Conservation (phyloP, 2,329 filamentous ascomycete species). For the Aspergillus felis region DNA sequence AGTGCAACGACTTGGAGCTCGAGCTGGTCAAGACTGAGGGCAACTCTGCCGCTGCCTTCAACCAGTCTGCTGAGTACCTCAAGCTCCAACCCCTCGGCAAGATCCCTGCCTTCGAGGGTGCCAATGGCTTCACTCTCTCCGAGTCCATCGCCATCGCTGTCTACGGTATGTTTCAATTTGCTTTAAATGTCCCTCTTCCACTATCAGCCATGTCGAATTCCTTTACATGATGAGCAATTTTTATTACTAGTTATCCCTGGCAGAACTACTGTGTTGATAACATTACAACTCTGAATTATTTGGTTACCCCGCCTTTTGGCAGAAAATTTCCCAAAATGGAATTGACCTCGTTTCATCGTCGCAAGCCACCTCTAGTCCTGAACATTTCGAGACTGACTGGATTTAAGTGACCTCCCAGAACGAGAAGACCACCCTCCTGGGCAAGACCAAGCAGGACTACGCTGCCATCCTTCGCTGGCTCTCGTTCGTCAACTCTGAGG, state of each 20-base stretch:
- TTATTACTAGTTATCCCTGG: slow-evolving; percentile 95
- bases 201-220: slow-evolving; percentile 7
- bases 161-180: slow-evolving; percentile 71
- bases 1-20: slow-evolving; percentile 93
- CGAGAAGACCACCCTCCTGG: slow-evolving; percentile 98
- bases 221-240: slow-evolving; percentile 68
- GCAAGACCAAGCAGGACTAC: slow-evolving; percentile 99
- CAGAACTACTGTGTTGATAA: slow-evolving; percentile 89
- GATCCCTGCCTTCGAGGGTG: slow-evolving; percentile 87
- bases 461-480: slow-evolving; percentile 97
- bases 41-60: slow-evolving; percentile 54
- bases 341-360: slow-evolving; percentile 11
- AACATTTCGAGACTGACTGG: slow-evolving; percentile 21
- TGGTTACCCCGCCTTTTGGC: slow-evolving; percentile 50
- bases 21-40: slow-evolving; percentile 67
- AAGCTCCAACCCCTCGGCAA: slow-evolving; percentile 85
- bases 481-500: slow-evolving; percentile 90
- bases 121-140: slow-evolving; percentile 83
- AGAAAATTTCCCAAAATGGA: slow-evolving; percentile 14
- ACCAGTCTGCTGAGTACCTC: slow-evolving; percentile 70
- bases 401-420: slow-evolving; percentile 90
- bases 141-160: slow-evolving; percentile 95
- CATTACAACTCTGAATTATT: slow-evolving; percentile 61
- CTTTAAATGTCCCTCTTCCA: slow-evolving; percentile 15
- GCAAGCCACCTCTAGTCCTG: slow-evolving; percentile 11